Percentiles rank a stretch among this genome's conserved stretches.
Conservation (phyloP, 768 basidiomycete genomes). For the Lactifluus subvellereus region DNA sequence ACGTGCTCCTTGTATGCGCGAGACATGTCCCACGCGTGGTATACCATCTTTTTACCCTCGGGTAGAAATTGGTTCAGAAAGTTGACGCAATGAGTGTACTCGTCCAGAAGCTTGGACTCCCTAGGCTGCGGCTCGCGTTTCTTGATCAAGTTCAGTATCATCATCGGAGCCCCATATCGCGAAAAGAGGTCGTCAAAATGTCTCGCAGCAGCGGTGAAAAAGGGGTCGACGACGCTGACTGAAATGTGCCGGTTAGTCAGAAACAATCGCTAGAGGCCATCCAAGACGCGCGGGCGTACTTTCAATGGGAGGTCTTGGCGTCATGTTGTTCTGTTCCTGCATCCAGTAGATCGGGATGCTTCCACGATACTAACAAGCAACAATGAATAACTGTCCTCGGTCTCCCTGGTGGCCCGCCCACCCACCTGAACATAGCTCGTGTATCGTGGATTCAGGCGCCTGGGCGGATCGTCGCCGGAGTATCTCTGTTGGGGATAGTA, state of each 20-base stretch:
- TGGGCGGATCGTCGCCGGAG: constrained; percentile 29
- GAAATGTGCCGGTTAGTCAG: not conserved
- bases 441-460: constrained; percentile 72
- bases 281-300: constrained; percentile 45
- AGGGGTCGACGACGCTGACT: constrained; percentile 94
- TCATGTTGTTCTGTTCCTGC: constrained; percentile 86
- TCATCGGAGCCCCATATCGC: constrained; percentile 85
- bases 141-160: constrained; percentile 93
- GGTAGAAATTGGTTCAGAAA: constrained; percentile 97
- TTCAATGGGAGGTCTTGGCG: constrained; percentile 92
- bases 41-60: constrained; percentile 75
- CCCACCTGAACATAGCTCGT: constrained; percentile 90
- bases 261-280: not conserved
- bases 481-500: constrained; percentile 55
- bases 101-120: constrained; percentile 84
- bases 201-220: constrained; percentile 84
- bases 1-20: constrained; percentile 89
- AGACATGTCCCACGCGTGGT: constrained; percentile 96
- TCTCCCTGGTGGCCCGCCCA: not conserved
- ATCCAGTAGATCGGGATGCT: constrained; percentile 97
- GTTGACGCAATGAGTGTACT: constrained; percentile 85
- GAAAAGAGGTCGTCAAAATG: constrained; percentile 91
- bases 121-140: constrained; percentile 69
- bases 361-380: constrained; percentile 66
- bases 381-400: not conserved